A percentile compares a stretch with the other conserved stretches of the same genome.
These are phyloP conservation scores for Penicillium sp. DNA, from an alignment of 2,329 filamentous ascomycete genomes.

Conservation along the genomic window DNA sequence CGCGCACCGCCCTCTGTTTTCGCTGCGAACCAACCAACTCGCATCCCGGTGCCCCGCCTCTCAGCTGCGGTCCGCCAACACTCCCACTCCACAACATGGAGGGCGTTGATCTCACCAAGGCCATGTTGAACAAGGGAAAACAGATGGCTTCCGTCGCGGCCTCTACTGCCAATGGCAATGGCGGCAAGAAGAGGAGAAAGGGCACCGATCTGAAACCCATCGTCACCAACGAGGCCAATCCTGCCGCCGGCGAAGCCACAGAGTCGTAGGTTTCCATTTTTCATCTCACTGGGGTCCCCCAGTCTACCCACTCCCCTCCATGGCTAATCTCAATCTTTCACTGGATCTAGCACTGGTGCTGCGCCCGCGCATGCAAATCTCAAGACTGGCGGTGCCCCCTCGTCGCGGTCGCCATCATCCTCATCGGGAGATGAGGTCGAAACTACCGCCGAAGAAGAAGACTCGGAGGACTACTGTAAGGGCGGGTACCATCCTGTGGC, in stretches of 20 bases:
- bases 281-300: neutral
- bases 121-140: constrained; percentile 64
- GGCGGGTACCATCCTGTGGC: constrained; percentile 95
- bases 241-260: constrained; percentile 49
- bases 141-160: constrained; percentile 55
- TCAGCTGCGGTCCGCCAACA: constrained; percentile 16
- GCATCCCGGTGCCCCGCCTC: constrained; percentile 26
- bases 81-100: constrained; percentile 52
- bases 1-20: constrained; percentile 8
- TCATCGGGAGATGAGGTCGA: constrained; percentile 81
- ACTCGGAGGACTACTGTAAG: constrained; percentile 99
- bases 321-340: constrained; percentile 1
- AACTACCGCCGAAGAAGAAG: constrained; percentile 95
- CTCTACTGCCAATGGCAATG: constrained; percentile 53
- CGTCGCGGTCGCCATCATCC: constrained; percentile 71
- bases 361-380: constrained; percentile 12
- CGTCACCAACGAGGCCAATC: constrained; percentile 58
- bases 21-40: constrained; percentile 19
- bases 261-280: constrained; percentile 36
- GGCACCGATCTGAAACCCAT: constrained; percentile 63
- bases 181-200: constrained; percentile 64
- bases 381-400: constrained; percentile 48
- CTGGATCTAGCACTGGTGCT: constrained; percentile 30
- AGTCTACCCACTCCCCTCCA: neutral
- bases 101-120: constrained; percentile 62